Conservation (phyloP, 225 moss, liverwort and hornwort species). For the Bryoerythrophyllum caledonicum region DNA sequence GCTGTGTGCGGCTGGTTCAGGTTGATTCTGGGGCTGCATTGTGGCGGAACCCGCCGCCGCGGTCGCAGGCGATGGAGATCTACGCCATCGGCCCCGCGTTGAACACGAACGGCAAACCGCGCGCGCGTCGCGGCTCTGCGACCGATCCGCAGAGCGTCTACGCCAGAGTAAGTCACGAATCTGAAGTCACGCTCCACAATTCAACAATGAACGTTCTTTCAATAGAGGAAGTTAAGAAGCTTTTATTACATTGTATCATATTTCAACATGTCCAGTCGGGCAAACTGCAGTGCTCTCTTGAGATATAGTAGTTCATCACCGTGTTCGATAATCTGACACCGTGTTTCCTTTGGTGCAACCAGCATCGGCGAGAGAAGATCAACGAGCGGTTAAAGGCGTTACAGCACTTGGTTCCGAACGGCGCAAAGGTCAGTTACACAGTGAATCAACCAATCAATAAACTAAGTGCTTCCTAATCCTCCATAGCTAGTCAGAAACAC, state of each 20-base stretch:
- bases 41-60: constrained; percentile 12
- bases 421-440: constrained; percentile 76
- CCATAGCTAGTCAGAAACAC: no score
- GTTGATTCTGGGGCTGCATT: constrained; percentile 3
- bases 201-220: not conserved
- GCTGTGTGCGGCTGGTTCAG: not conserved
- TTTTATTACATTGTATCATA: not conserved
- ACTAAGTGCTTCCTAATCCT: no score
- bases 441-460: no score
- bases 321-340: not conserved
- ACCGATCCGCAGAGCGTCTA: constrained; percentile 93
- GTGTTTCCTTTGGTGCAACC: constrained; percentile 10
- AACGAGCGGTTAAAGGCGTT: constrained; percentile 77
- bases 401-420: constrained; percentile 83
- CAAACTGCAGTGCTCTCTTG: not conserved
- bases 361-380: constrained; percentile 89
- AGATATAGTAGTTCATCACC: no score
- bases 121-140: constrained; percentile 86
- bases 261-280: not conserved
- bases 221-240: not conserved
- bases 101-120: constrained; percentile 86
- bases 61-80: constrained; percentile 36
- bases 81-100: constrained; percentile 71
- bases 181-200: not conserved
- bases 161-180: constrained; percentile 57